Conservation (phyloP, 2,329 filamentous ascomycete species). For the Apiospora saccharicola region DNA sequence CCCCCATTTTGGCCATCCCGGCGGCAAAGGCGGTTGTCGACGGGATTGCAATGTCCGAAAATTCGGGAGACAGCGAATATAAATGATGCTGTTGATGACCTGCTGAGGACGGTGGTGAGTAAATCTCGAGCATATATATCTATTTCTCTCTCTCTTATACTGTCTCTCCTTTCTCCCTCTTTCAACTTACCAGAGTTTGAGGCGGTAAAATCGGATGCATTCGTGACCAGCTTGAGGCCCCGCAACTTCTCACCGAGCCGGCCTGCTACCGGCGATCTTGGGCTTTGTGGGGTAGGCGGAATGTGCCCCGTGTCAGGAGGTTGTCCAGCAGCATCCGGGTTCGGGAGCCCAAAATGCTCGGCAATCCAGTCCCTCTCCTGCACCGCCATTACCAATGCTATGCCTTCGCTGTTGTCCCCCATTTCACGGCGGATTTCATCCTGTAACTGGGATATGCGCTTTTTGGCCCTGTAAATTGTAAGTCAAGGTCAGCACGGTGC, state of each 20-base stretch:
- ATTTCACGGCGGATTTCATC: conserved; percentile 80
- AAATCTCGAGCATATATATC: neutral
- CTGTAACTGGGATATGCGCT: conserved; percentile 76
- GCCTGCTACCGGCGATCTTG: conserved; percentile 70
- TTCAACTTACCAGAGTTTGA: conserved; percentile 55
- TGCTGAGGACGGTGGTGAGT: conserved; percentile 26
- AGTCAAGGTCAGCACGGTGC: neutral
- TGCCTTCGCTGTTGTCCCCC: conserved; percentile 77
- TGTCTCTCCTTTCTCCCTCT: neutral
- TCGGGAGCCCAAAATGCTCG: conserved; percentile 65
- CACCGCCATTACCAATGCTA: conserved; percentile 83
- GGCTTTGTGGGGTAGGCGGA: conserved; percentile 57
- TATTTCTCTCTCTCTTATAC: neutral
- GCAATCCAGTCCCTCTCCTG: conserved; percentile 88
- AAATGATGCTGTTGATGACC: conserved; percentile 28
- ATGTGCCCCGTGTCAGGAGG: conserved; percentile 1
- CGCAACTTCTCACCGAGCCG: conserved; percentile 81
- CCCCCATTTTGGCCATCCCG: neutral
- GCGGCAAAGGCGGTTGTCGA: conserved; percentile 23
- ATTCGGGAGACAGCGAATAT: conserved; percentile 28
- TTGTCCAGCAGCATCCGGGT: conserved; percentile 27
- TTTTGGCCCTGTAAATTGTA: conserved; percentile 66
- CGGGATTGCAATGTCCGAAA: conserved; percentile 26
- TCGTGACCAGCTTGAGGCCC: conserved; percentile 80
- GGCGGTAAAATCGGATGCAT: conserved; percentile 67